Conservation (phyloP, 805 yeast species). For the Ogataea chonburiensis region DNA sequence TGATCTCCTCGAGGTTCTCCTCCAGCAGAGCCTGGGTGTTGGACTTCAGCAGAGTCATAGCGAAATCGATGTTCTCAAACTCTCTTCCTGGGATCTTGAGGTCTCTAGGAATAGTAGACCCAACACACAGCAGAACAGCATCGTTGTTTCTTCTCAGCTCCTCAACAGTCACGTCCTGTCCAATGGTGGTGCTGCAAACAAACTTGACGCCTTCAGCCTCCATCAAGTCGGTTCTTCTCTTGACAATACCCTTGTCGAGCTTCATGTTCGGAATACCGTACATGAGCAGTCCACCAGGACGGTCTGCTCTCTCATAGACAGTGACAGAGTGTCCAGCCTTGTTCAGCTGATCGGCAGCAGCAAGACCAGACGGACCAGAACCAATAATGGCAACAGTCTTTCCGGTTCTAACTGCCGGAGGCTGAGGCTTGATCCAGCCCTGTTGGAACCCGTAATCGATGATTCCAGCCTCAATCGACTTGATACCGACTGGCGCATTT, state of each 20-base stretch:
- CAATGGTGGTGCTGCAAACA: constrained; percentile 73
- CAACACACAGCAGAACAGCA: constrained; percentile 89
- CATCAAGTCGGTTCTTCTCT: constrained; percentile 88
- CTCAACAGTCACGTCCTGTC: constrained; percentile 74
- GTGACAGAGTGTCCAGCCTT: constrained; percentile 92
- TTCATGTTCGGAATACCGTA: constrained; percentile 99
- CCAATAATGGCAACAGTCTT: constrained; percentile 85
- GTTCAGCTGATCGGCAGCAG: constrained; percentile 96
- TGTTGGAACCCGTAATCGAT: constrained; percentile 94
- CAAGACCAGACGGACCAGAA: constrained; percentile 96
- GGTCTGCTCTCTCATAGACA: constrained; percentile 90
- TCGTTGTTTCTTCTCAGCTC: constrained; percentile 64
- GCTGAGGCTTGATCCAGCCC: constrained; percentile 90
- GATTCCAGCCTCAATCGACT: constrained; percentile 92
- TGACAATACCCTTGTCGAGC: constrained; percentile 87
- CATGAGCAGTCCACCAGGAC: constrained; percentile 97
- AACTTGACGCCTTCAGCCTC: constrained; percentile 87
- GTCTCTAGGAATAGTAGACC: constrained; percentile 96
- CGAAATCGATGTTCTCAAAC: constrained; percentile 84
- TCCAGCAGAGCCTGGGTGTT: constrained; percentile 90
- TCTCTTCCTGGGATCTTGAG: constrained; percentile 92
- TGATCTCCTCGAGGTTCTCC: constrained; percentile 73
- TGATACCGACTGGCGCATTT: constrained; percentile 94
- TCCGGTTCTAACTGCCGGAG: constrained; percentile 81
- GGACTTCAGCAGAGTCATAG: constrained; percentile 85